Evolutionary conservation across 352 stramenopile species (phyloP).

Genomic region (Pythium monospermum): DNA sequence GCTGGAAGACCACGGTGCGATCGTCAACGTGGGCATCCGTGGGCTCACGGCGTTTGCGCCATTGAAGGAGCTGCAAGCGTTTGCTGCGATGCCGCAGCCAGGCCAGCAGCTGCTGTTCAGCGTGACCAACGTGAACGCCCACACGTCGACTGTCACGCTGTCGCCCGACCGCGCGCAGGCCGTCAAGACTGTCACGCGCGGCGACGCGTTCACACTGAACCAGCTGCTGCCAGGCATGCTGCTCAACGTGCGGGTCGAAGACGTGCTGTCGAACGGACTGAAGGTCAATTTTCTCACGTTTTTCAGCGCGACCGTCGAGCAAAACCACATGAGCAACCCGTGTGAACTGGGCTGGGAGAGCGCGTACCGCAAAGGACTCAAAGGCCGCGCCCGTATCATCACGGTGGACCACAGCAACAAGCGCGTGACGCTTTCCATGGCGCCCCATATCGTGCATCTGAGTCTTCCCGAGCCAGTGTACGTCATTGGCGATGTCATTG

Average conservation of each 20-base stretch:
- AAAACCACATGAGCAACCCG: slow-evolving; percentile 86
- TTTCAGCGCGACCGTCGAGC: slow-evolving; percentile 84
- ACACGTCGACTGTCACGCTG: slow-evolving; percentile 74
- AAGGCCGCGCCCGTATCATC: slow-evolving; percentile 82
- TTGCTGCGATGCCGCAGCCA: slow-evolving; percentile 23
- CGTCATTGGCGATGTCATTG: slow-evolving; percentile 68
- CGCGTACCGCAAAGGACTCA: slow-evolving; percentile 77
- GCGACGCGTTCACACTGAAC: slow-evolving; percentile 82
- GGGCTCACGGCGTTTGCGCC: slow-evolving; percentile 76
- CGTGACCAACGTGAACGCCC: slow-evolving; percentile 64
- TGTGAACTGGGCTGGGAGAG: slow-evolving; percentile 70
- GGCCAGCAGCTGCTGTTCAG: slow-evolving; percentile 70
- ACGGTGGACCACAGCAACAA: slow-evolving; percentile 73
- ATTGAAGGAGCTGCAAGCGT: slow-evolving; percentile 56
- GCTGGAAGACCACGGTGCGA: slow-evolving; percentile 93
- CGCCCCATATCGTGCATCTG: slow-evolving; percentile 83
- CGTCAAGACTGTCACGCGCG: slow-evolving; percentile 76
- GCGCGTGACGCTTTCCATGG: slow-evolving; percentile 79
- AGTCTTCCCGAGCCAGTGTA: slow-evolving; percentile 45
- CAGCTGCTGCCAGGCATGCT: slow-evolving; percentile 91
- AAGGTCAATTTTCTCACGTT: slow-evolving; percentile 87
- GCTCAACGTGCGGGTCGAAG: slow-evolving; percentile 89
- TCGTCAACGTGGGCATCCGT: slow-evolving; percentile 88
- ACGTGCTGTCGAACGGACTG: slow-evolving; percentile 81
- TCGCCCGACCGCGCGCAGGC: slow-evolving; percentile 55